Base-by-base conservation (phyloP, 2,329 filamentous ascomycete genomes). In the Botryotinia convoluta region DNA sequence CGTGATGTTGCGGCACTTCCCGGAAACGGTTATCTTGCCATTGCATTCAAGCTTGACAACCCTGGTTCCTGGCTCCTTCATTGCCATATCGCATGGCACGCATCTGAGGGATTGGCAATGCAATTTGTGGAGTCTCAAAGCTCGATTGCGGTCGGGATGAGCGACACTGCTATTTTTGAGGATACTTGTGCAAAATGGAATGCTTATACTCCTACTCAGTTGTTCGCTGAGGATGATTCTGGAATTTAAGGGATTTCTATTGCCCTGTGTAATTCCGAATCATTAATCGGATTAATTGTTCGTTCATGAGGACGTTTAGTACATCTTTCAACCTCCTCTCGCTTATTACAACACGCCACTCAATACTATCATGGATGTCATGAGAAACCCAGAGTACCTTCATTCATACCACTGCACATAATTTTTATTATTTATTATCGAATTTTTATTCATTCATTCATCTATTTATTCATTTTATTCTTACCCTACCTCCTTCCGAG, bases 1-100 rank as follows among this genome's bases (percentile, higher is more conserved):
- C 83, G 87, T 51, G 87, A 89, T 76, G 85, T 86, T 3, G 86
- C 86, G 9, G 83, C 86, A 75, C 81, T 89, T 22, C 80, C 79
- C 3, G 79, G 63, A n/a, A 77, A 77, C 29, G 79, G 79, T 10
- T 79, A 79, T 29, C 74, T 81, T 22, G 79, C 77, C 14, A 79
- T 81, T 26, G 79, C 78, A 1, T 80, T 80, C 74, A 77, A 80
- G 75, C 79, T 78, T 22, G 79, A 81, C 59, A 81, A 81, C 42
- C 80, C 79, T 39, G 79, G 80, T 20, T 76, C 78, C 8, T 81
- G 80, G 79, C 69, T 81, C 16, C 59, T 80, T 32, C 82, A 83
- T 74, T 83, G 82, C 75, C 81, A 83, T 71, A 81, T 83, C 69
- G 81, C 80, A 1, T 90, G 87, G 87, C 88, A 90, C 78, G 84